phyloP scores from a whole-genome alignment of 1,139 yeast species.

The Yamadazyma mexicana region DNA sequence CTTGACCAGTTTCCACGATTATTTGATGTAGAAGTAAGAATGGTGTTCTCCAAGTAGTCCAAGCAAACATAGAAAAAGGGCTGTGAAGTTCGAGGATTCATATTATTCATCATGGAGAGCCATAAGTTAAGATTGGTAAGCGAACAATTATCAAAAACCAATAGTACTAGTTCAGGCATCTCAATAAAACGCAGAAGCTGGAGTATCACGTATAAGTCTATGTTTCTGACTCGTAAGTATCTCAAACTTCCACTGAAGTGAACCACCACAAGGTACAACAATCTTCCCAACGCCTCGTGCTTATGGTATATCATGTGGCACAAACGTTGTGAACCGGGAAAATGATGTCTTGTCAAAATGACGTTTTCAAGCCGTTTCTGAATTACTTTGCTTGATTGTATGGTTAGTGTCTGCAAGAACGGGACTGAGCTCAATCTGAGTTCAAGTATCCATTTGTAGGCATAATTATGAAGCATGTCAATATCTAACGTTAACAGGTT shows the following conservation, averaged over 20 bases:
- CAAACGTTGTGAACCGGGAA: not conserved
- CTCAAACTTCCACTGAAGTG: not conserved
- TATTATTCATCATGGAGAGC: constrained; percentile 14
- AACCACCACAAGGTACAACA: not conserved
- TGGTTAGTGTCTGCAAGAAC: not conserved
- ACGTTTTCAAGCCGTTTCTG: not conserved
- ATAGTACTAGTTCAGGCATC: constrained; percentile 18
- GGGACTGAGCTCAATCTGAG: not conserved
- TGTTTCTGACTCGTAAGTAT: not conserved
- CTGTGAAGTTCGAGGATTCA: constrained; percentile 11
- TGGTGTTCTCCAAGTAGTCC: constrained; percentile 14
- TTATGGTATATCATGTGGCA: not conserved
- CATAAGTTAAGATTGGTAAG: constrained; percentile 4
- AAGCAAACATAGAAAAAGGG: constrained; percentile 17
- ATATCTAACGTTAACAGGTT: not conserved
- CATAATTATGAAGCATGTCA: not conserved
- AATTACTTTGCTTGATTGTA: not conserved
- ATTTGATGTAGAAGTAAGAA: constrained; percentile 4
- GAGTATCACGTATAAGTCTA: constrained; percentile 1
- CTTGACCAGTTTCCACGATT: constrained; percentile 1
- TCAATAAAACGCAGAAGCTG: not conserved
- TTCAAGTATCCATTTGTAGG: not conserved
- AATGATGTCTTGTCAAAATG: not conserved
- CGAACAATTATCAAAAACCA: constrained; percentile 22
- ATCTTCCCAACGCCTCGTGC: not conserved